Conservation (phyloP, 495 filamentous ascomycete genomes). For the Hypomontagnella submonticulosa region DNA sequence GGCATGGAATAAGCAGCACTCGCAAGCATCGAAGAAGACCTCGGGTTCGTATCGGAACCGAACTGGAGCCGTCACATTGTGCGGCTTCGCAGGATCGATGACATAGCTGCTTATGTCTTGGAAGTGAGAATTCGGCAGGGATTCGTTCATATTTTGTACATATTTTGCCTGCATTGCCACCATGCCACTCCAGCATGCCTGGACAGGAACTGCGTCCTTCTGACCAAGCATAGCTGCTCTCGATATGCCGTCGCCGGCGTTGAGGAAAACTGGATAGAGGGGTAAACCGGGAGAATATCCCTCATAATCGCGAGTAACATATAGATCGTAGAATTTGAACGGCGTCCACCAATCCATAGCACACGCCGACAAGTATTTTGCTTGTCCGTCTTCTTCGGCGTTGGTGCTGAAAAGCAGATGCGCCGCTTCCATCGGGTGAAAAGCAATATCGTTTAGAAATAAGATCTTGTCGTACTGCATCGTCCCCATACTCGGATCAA, state of each 20-base stretch:
- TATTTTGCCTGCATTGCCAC: constrained; percentile 78
- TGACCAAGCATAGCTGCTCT: constrained; percentile 69
- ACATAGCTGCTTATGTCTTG: constrained; percentile 38
- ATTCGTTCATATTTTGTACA: constrained; percentile 56
- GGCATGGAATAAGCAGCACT: constrained; percentile 82
- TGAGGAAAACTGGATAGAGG: constrained; percentile 79
- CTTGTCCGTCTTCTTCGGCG: constrained; percentile 61
- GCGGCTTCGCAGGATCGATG: constrained; percentile 43
- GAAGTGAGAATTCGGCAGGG: constrained; percentile 37
- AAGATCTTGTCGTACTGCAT: constrained; percentile 73
- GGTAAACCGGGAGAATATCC: constrained; percentile 76
- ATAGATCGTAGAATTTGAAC: constrained; percentile 85
- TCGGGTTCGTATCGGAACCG: constrained; percentile 74
- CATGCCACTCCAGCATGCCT: constrained; percentile 86
- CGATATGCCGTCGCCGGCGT: constrained; percentile 65
- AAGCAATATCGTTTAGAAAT: constrained; percentile 81
- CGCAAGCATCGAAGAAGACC: constrained; percentile 78
- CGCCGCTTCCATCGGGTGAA: constrained; percentile 73
- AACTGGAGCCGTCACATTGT: constrained; percentile 56
- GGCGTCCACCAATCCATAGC: constrained; percentile 80
- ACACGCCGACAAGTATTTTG: constrained; percentile 81
- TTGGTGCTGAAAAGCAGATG: constrained; percentile 84
- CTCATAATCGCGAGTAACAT: constrained; percentile 78
- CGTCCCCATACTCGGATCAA: constrained; percentile 49
- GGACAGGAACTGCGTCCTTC: constrained; percentile 76